Evolutionary conservation across 2,329 filamentous ascomycete species (phyloP), one percentile per base, ranked within the genome.

Genomic region (Cucurbitaria berberidis): DNA sequence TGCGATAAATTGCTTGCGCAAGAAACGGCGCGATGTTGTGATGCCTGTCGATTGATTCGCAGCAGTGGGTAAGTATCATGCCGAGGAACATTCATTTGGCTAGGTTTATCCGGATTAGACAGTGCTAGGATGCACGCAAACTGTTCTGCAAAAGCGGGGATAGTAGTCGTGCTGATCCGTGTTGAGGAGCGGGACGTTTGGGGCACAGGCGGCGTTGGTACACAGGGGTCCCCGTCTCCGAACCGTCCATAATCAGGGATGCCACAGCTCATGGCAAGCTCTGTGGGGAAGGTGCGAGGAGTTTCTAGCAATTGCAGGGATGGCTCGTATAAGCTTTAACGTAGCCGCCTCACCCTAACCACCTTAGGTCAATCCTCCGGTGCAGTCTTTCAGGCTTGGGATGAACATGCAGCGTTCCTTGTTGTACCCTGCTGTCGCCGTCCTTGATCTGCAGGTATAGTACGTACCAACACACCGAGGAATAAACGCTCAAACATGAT

Each of bases 311-410:
- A 11, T 30, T 39, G 53, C 67, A 61, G 55, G 60, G 60, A 34
- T 55, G 35, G 45, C 29, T 21, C n/a, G 21, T 35, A 59, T 40
- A 65, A 69, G 62, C 66, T 62, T 69, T 58, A 53, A 40, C 62
- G 53, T 63, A 57, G 45, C 53, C 44, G 35, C 22, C 52, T 64
- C 52, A 42, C 48, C 44, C 35, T 54, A 52, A 60, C 57, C 57
- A 41, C 35, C 48, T 60, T 55, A 35, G 59, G 41, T 29, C 45
- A 55, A 45, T 51, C n/a, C 35, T 51, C 51, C 60, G 53, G 55
- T 30, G 35, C 39, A 45, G 24, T 40, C 29, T 41, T 48, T 45
- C 47, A 42, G 34, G 27, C 35, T 38, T 57, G 19, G 18, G 35
- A 42, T 41, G 42, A 43, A 55, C 43, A 57, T 54, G 60, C 50